Conservation (phyloP, 2,329 filamentous ascomycete genomes). For the Anthostomella pinea region DNA sequence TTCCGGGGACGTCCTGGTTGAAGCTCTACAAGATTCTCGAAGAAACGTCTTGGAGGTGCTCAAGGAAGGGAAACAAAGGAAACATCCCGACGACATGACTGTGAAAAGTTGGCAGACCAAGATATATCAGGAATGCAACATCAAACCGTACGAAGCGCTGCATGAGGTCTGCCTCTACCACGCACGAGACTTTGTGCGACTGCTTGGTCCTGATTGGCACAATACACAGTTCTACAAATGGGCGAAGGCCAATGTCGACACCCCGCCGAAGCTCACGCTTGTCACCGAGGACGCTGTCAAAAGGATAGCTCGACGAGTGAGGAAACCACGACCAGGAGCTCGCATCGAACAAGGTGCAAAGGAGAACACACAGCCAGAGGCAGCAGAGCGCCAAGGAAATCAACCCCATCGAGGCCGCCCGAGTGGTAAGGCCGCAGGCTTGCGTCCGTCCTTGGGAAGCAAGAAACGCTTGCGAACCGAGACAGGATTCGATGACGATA, state of each 20-base stretch:
- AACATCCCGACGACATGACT: conserved; percentile 28
- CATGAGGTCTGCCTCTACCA: conserved; percentile 45
- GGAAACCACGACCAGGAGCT: conserved; percentile 14
- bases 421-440: conserved; percentile 43
- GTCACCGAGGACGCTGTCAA: conserved; percentile 26
- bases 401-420: conserved; percentile 33
- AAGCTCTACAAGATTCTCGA: conserved; percentile 24
- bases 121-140: conserved; percentile 39
- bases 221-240: conserved; percentile 30
- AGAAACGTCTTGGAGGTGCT: conserved; percentile 25
- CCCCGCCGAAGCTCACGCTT: conserved; percentile 22
- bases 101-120: conserved; percentile 26
- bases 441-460: conserved; percentile 40
- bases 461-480: conserved; percentile 45
- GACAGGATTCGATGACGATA: conserved; percentile 34
- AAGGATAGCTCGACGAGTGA: conserved; percentile 24
- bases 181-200: conserved; percentile 35
- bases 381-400: conserved; percentile 20
- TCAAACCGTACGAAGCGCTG: conserved; percentile 35
- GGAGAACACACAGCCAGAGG: conserved; percentile 17
- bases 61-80: conserved; percentile 26
- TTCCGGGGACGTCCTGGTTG: conserved; percentile 16
- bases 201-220: conserved; percentile 31
- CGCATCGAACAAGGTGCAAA: conserved; percentile 13
- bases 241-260: conserved; percentile 27